Evolutionary conservation across 2,329 filamentous ascomycete species (phyloP), one percentile per base, ranked within the genome.

Genomic region (Exophiala aquamarina): DNA sequence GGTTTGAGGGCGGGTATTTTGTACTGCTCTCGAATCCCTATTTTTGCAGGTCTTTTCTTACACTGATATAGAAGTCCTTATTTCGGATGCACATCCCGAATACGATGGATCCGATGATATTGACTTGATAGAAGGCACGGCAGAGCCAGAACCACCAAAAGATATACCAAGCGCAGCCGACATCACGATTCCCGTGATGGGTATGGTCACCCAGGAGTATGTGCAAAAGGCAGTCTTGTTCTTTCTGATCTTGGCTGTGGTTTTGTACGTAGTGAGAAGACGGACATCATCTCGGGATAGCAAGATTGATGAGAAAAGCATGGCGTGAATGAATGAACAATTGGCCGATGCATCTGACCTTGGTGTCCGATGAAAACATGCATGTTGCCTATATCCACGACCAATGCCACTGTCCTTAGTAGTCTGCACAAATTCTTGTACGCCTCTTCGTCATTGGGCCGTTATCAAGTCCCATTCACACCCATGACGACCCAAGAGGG

Each of bases 1-100:
- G 70, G 71, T 57, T 59, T 56, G 55, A 58, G 56, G 50, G 53
- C 56, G 31, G 47, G 44, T 15, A 21, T 18, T 37, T n/a, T 37
- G 35, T 56, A 50, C 52, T 55, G 50, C 55, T 54, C 50, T 58
- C 49, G 48, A 35, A 47, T 54, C 48, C 18, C 41, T 28, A 21
- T 45, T 28, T 43, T 38, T 23, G 46, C 18, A 43, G 40, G 18
- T 21, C 20, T 28, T 23, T 45, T 31, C 52, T 55, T 41, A 55
- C 33, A 48, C 41, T 14, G 9, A 18, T 35, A 14, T 41, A 55
- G 52, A 55, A 49, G 40, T 46, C 4, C 45, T 56, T 36, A 49
- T 50, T 39, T 56, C 56, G 28, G 47, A 51, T 18, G 44, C 44
- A n/a, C 54, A 59, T 49, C 54, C 56, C 8, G 50, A 56, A 28